A percentile compares a stretch with the other conserved stretches of the same genome.
Evolutionary conservation across 345 rosid genomes (phyloP).

Genomic region (Reutealis trisperma): DNA sequence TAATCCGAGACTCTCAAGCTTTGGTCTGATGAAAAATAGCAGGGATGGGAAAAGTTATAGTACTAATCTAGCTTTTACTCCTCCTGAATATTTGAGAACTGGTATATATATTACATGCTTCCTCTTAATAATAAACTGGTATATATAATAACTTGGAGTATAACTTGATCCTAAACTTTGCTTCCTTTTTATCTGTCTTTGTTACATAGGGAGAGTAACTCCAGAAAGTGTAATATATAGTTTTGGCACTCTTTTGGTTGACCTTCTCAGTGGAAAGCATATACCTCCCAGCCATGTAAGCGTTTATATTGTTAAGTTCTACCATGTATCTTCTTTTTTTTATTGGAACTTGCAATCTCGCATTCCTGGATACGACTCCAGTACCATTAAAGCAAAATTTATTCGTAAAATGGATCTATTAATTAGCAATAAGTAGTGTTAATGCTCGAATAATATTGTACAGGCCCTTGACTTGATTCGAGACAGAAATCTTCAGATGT

Average conservation of each 20-base stretch:
- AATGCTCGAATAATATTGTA: conserved; percentile 14
- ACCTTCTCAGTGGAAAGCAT: conserved; percentile 96
- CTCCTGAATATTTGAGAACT: conserved; percentile 94
- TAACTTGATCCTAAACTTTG: not conserved
- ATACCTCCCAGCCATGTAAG: conserved; percentile 96
- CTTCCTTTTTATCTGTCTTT: not conserved
- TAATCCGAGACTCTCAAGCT: conserved; percentile 86
- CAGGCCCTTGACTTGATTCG: conserved; percentile 97
- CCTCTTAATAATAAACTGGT: too few relatives aligned
- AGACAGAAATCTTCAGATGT: conserved; percentile 82
- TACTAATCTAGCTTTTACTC: conserved; percentile 92
- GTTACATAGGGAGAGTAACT: conserved; percentile 70
- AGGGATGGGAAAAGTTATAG: conserved; percentile 96
- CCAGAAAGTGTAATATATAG: conserved; percentile 97
- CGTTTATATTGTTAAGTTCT: not conserved
- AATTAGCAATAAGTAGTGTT: not conserved
- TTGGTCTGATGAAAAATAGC: conserved; percentile 96
- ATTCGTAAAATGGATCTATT: too few relatives aligned
- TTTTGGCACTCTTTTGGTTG: conserved; percentile 92
- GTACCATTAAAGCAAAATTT: too few relatives aligned
- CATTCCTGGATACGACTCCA: too few relatives aligned
- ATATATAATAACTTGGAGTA: not conserved
- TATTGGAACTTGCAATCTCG: too few relatives aligned
- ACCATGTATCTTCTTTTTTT: too few relatives aligned
- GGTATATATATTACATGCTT: conserved; percentile 40